These are phyloP conservation scores for Lachancea waltii DNA, from an alignment of 805 yeast species.

Conservation along the genomic window DNA sequence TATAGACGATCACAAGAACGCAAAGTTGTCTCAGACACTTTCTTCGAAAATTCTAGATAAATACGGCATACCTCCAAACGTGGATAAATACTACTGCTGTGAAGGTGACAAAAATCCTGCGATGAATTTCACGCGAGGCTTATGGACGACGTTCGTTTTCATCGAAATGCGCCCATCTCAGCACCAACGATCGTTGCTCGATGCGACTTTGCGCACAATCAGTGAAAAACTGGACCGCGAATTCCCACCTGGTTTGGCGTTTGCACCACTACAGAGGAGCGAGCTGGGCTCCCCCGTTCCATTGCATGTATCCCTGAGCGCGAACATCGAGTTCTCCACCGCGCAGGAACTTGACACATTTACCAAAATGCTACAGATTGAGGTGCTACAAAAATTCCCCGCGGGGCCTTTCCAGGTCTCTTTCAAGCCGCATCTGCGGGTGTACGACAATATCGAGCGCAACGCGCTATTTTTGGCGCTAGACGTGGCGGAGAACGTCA, in stretches of 20 bases:
- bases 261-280: slow-evolving; percentile 22
- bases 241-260: neutral
- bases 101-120: neutral
- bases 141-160: slow-evolving; percentile 18
- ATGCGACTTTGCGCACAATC: slow-evolving; percentile 9
- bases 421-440: slow-evolving; percentile 5
- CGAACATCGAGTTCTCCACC: slow-evolving; percentile 10
- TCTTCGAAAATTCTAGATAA: slow-evolving; percentile 20
- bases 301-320: slow-evolving; percentile 25
- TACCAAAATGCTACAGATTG: slow-evolving; percentile 8
- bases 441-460: slow-evolving; percentile 7
- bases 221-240: slow-evolving; percentile 6
- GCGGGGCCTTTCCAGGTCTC: slow-evolving; percentile 2
- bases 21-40: too few relatives aligned
- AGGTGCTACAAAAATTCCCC: slow-evolving; percentile 4
- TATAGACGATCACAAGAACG: too few relatives aligned
- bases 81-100: slow-evolving; percentile 7
- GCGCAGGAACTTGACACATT: slow-evolving; percentile 14
- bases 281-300: slow-evolving; percentile 25
- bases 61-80: slow-evolving; percentile 22
- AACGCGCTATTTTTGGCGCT: slow-evolving; percentile 8
- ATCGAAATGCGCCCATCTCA: slow-evolving; percentile 22
- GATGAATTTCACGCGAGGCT: neutral
- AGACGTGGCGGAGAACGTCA: slow-evolving; percentile 2
- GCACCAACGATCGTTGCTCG: slow-evolving; percentile 15